These are phyloP conservation scores for Petunia hybrid DNA, from an alignment of 305 asterid species.

Conservation along the genomic window DNA sequence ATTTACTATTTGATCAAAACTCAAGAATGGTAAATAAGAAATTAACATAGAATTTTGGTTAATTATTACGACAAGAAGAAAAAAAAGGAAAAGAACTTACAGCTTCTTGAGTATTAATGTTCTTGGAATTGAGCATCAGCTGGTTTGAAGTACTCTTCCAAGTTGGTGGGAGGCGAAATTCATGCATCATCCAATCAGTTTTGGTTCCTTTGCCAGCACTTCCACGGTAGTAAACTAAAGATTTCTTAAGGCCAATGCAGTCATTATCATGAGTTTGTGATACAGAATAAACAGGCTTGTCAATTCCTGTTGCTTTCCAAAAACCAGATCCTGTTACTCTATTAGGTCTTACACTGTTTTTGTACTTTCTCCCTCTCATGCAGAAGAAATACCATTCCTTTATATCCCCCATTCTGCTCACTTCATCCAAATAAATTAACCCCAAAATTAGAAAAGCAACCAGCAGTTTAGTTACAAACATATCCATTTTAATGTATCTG, in stretches of 20 bases:
- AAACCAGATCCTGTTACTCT: slow-evolving; percentile 65
- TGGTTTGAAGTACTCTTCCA: slow-evolving; percentile 26
- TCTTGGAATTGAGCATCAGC: not conserved
- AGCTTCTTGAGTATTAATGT: slow-evolving; percentile 39
- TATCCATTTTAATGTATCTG: not conserved
- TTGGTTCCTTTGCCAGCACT: slow-evolving; percentile 60
- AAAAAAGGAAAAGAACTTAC: slow-evolving; percentile 35
- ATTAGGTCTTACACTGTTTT: slow-evolving; percentile 62
- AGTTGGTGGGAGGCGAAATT: slow-evolving; percentile 55
- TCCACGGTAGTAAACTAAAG: slow-evolving; percentile 55
- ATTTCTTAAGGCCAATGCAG: slow-evolving; percentile 58
- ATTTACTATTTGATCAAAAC: not conserved
- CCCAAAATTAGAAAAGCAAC: not conserved
- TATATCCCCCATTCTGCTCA: slow-evolving; percentile 37
- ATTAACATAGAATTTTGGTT: not conserved
- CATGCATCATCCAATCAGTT: slow-evolving; percentile 75
- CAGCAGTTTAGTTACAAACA: not conserved
- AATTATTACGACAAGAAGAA: not conserved
- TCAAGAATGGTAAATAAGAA: not conserved
- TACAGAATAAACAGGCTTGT: slow-evolving; percentile 47
- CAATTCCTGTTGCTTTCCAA: slow-evolving; percentile 75
- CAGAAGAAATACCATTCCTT: slow-evolving; percentile 57
- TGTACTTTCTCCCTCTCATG: slow-evolving; percentile 60
- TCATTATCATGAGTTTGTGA: not conserved
- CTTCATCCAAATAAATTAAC: slow-evolving; percentile 15